Evolutionary conservation across 257 asterid species (phyloP).

Genomic region (Petrea volubilis): DNA sequence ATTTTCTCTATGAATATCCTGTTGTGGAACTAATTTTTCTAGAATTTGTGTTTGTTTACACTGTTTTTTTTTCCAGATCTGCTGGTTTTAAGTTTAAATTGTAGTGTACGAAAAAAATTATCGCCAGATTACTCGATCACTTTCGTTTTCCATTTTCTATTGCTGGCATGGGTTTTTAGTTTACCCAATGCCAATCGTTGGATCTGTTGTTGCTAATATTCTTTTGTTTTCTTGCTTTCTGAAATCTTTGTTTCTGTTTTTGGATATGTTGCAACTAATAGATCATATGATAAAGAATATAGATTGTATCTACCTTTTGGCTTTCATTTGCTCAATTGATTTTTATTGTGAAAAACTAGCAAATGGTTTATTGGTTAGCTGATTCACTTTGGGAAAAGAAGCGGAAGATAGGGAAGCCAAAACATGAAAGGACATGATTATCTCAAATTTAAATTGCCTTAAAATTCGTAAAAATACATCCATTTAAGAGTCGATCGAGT

Average conservation of each 20-base stretch:
- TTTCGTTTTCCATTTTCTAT: not conserved
- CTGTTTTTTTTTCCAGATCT: slow-evolving; percentile 27
- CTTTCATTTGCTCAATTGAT: not conserved
- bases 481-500: not conserved
- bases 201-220: not conserved
- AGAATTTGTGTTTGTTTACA: not conserved
- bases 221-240: not conserved
- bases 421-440: not conserved
- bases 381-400: not conserved
- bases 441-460: not conserved
- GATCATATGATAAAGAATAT: not conserved
- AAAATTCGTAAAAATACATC: not conserved
- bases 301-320: not conserved
- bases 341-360: not conserved
- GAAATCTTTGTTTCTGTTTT: not conserved
- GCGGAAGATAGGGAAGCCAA: not conserved
- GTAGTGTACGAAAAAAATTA: not conserved
- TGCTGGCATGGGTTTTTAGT: too few species aligned
- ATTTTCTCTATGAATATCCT: not conserved
- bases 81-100: slow-evolving; percentile 24
- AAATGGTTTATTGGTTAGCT: not conserved
- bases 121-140: not conserved
- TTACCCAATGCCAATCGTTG: not conserved
- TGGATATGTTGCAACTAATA: slow-evolving; percentile 15
- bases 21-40: not conserved